Base-by-base conservation (phyloP, 164 flowering plant genomes). In the Chimonanthus salicifolius region DNA sequence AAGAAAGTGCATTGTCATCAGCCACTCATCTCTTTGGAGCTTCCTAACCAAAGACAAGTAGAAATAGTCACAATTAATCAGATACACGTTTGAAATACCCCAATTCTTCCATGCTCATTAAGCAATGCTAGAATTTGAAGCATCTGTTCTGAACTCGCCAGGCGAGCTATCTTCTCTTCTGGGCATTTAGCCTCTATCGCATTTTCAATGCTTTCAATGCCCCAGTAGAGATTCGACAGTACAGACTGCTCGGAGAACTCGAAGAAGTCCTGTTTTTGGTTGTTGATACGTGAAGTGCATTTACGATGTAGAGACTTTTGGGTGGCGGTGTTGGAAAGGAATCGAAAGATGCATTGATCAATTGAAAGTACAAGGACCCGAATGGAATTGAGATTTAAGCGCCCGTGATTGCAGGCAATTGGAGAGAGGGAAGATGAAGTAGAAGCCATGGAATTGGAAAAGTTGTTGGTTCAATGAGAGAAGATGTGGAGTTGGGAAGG, bases 141-240 rank as follows among this genome's bases (percentile, higher is more conserved):
- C 94, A 88, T 83, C 70, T 70, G 79, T 80, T 90, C 94, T 2
- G 90, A 74, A 47, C 80, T 83, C 71, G 72, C 79, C 75, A 92
- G 76, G 72, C 67, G 64, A 20, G 62, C 58, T 7, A 74, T 15
- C 69, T 60, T 85, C 67, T 83, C 86, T 33, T 83, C 89, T 3
- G 51, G 64, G n/a, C 71, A 47, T 64, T 79, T 67, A 15, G 84
- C 74, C 72, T 70, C 74, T 44, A 84, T 69, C 58, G 93, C 90
- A 11, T 77, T 75, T 74, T 88, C 97, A 21, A 87, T 72, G 51
- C 74, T 80, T 72, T 83, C 87, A 4, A 92, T 80, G 7, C 94
- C 94, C 90, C 93, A 88, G 82, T 85, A 90, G 49, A 92, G 87
- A 80, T 92, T 92, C 2, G 94, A 88, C 2, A 90, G 49, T 1